Conservation (phyloP, 208 protist genomes). For the Acanthamoeba sp. region DNA sequence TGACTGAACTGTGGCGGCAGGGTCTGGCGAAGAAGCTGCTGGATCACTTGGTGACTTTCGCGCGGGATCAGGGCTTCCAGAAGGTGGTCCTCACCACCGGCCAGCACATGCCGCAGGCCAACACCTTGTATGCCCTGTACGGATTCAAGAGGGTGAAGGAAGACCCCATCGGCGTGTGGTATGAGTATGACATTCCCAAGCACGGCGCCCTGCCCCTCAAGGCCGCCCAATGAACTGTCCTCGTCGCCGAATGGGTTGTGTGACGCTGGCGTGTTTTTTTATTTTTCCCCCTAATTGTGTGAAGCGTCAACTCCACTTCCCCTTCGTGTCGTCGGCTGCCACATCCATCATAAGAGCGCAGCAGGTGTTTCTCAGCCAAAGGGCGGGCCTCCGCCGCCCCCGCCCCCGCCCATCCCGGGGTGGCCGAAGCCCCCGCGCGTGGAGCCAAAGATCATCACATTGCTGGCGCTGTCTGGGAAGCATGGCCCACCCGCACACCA, state of each 20-base stretch:
- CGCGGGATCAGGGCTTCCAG: slow-evolving; percentile 1
- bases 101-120: slow-evolving; percentile 59
- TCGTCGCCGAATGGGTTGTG: too few relatives aligned
- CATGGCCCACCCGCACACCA: too few relatives aligned
- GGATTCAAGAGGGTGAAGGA: slow-evolving; percentile 41
- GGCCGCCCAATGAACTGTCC: background rate
- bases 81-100: slow-evolving; percentile 45
- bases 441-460: background rate
- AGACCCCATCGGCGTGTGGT: slow-evolving; percentile 2
- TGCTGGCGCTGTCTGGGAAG: too few relatives aligned
- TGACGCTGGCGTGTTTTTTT: too few relatives aligned
- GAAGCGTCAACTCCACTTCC: too few relatives aligned
- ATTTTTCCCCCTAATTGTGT: too few relatives aligned
- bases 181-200: slow-evolving; percentile 24
- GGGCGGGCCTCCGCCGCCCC: background rate
- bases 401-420: too few relatives aligned
- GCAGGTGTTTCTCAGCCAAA: background rate
- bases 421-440: background rate
- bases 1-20: background rate
- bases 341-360: background rate
- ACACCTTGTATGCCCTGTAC: slow-evolving; percentile 39
- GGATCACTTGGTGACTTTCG: background rate
- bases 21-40: background rate
- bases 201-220: slow-evolving; percentile 40
- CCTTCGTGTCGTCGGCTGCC: too few relatives aligned